phyloP scores from a whole-genome alignment of 2,329 filamentous ascomycete species.

The Beauveria rudraprayagi region DNA sequence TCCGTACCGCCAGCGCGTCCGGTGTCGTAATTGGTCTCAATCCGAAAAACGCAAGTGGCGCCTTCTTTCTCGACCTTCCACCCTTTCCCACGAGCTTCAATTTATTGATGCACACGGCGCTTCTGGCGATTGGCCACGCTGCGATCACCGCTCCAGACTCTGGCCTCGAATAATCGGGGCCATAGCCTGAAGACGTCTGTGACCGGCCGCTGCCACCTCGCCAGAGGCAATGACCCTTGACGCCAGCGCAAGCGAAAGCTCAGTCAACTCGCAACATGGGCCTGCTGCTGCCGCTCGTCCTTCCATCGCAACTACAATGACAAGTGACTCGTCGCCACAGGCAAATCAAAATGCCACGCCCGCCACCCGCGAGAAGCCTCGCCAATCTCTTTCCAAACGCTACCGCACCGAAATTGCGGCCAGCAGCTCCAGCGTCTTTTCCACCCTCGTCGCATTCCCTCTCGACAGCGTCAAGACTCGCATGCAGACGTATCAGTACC shows the following conservation, averaged over 20 bases:
- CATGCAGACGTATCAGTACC: constrained; percentile 79
- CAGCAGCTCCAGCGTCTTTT: constrained; percentile 67
- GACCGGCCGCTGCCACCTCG: constrained; percentile 15
- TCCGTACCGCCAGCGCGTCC: neutral
- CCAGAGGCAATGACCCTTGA: constrained; percentile 10
- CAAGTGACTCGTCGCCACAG: neutral
- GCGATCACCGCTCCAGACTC: constrained; percentile 22
- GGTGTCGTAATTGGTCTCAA: neutral
- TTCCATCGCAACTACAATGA: constrained; percentile 5
- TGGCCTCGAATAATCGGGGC: constrained; percentile 20
- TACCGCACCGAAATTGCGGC: constrained; percentile 78
- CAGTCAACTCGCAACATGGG: constrained; percentile 8
- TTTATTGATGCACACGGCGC: constrained; percentile 31
- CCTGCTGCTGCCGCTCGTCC: neutral
- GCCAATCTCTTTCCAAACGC: constrained; percentile 51
- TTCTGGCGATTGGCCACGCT: constrained; percentile 28
- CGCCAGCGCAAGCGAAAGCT: constrained; percentile 9
- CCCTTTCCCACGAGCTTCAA: neutral
- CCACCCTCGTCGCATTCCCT: constrained; percentile 73
- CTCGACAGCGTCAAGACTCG: constrained; percentile 85
- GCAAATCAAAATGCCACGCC: neutral
- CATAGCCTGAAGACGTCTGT: constrained; percentile 21
- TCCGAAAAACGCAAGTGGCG: neutral
- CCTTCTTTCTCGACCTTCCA: neutral
- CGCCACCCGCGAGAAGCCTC: constrained; percentile 13